These are phyloP conservation scores for Leptomonas pyrrhocoris DNA, from an alignment of 208 protist species.

Conservation along the genomic window DNA sequence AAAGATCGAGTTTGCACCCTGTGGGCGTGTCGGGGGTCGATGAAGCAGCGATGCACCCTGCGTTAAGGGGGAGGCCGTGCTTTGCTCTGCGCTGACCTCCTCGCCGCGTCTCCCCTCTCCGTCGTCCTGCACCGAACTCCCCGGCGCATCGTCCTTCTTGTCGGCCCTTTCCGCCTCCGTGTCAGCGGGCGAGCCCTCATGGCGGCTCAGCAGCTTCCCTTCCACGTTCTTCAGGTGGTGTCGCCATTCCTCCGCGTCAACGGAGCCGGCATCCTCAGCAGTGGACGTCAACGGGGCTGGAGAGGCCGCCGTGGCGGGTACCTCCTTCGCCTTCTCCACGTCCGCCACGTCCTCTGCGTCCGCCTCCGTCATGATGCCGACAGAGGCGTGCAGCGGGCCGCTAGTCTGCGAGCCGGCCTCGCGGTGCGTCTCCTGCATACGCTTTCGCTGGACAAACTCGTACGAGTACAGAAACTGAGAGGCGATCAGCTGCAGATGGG, in stretches of 20 bases:
- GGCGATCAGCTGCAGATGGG: slow-evolving; percentile 39
- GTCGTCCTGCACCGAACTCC: no score
- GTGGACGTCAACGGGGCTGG: background rate
- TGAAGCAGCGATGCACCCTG: background rate
- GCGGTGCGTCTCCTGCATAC: background rate
- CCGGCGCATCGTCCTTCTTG: no score
- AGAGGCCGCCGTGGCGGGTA: background rate
- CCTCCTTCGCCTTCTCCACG: background rate
- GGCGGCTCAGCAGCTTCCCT: slow-evolving; percentile 43
- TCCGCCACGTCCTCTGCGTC: background rate
- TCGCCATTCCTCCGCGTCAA: slow-evolving; percentile 41
- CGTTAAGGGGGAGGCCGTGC: background rate
- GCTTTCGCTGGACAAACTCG: slow-evolving; percentile 25
- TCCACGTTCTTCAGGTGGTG: slow-evolving; percentile 54
- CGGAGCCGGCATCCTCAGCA: slow-evolving; percentile 17
- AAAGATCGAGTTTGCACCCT: background rate
- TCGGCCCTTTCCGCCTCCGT: background rate
- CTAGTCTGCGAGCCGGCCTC: slow-evolving; percentile 51
- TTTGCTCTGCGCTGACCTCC: background rate
- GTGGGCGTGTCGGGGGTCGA: background rate
- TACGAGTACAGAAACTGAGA: slow-evolving; percentile 49
- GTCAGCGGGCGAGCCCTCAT: background rate
- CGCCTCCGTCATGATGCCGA: slow-evolving; percentile 40
- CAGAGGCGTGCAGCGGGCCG: slow-evolving; percentile 28
- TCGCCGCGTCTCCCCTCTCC: background rate